Evolutionary conservation across 2,329 filamentous ascomycete genomes (phyloP).

Genomic region (Clonostachys byssicola): DNA sequence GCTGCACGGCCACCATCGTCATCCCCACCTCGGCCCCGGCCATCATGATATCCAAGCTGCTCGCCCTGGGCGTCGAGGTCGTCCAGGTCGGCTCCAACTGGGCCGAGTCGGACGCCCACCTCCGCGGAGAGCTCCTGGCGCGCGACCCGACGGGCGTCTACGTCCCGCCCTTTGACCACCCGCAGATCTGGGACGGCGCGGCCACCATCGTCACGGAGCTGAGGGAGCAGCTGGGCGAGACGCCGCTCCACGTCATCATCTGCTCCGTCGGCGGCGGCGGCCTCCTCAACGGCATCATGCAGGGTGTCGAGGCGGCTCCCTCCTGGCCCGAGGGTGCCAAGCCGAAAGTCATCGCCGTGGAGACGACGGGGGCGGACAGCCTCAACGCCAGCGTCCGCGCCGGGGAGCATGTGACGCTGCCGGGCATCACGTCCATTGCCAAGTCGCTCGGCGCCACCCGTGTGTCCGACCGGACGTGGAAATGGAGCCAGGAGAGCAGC

Average conservation of each 20-base stretch:
- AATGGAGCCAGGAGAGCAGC: slow-evolving; percentile 46
- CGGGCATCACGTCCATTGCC: slow-evolving; percentile 71
- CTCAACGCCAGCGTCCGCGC: slow-evolving; percentile 58
- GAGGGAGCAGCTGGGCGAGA: slow-evolving; percentile 30
- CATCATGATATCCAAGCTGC: slow-evolving; percentile 69
- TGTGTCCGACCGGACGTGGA: slow-evolving; percentile 66
- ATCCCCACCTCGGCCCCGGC: slow-evolving; percentile 63
- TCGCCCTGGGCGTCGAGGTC: slow-evolving; percentile 64
- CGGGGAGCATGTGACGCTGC: slow-evolving; percentile 56
- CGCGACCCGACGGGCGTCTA: slow-evolving; percentile 54
- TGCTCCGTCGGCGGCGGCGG: slow-evolving; percentile 81
- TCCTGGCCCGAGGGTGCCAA: slow-evolving; percentile 26
- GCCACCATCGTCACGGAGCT: slow-evolving; percentile 52
- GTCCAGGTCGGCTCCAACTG: slow-evolving; percentile 65
- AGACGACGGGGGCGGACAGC: slow-evolving; percentile 71
- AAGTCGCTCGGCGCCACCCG: slow-evolving; percentile 68
- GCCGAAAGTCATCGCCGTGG: slow-evolving; percentile 63
- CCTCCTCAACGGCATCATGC: slow-evolving; percentile 70
- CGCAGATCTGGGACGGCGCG: slow-evolving; percentile 63
- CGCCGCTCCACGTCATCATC: slow-evolving; percentile 63
- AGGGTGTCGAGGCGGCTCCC: slow-evolving; percentile 44
- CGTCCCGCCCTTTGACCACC: slow-evolving; percentile 67
- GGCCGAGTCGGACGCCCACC: slow-evolving; percentile 64
- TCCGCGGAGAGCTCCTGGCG: slow-evolving; percentile 53
- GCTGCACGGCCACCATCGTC: slow-evolving; percentile 68